phyloP scores from a whole-genome alignment of 2,329 filamentous ascomycete species.

The Dactylella cylindrospora region DNA sequence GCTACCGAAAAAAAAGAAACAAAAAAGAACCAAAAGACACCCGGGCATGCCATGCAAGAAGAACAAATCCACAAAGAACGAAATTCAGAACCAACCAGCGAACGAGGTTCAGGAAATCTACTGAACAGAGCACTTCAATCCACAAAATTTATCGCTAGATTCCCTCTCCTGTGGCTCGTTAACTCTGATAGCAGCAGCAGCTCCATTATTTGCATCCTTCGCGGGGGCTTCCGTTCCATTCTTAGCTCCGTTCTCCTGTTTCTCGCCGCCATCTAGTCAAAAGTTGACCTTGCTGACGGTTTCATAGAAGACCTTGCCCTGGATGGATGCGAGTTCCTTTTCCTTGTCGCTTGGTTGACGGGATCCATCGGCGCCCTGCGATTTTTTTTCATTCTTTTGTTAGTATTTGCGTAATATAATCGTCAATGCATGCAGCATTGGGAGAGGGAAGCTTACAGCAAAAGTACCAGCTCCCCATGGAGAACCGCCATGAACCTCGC shows the following conservation, averaged over 20 bases:
- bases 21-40: too few relatives aligned
- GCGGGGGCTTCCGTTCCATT: slow-evolving; percentile 21
- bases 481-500: slow-evolving; percentile 79
- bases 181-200: not conserved
- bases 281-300: slow-evolving; percentile 69
- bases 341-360: slow-evolving; percentile 76
- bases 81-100: too few relatives aligned
- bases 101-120: too few relatives aligned
- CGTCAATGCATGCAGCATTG: not conserved
- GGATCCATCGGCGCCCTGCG: slow-evolving; percentile 68
- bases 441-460: slow-evolving; percentile 57
- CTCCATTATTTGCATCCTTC: slow-evolving; percentile 3
- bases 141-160: slow-evolving; percentile 35
- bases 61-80: too few relatives aligned
- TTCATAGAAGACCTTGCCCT: slow-evolving; percentile 84
- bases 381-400: slow-evolving; percentile 1
- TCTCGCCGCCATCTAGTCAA: slow-evolving; percentile 72
- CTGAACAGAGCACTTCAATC: slow-evolving; percentile 34
- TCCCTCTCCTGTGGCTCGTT: not conserved
- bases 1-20: too few relatives aligned
- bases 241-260: slow-evolving; percentile 43
- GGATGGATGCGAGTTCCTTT: slow-evolving; percentile 73
- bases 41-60: too few relatives aligned
- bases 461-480: slow-evolving; percentile 96
- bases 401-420: not conserved